These are phyloP conservation scores for Cantharellus cinnabarinus DNA, from an alignment of 768 basidiomycete genomes.

Conservation along the genomic window DNA sequence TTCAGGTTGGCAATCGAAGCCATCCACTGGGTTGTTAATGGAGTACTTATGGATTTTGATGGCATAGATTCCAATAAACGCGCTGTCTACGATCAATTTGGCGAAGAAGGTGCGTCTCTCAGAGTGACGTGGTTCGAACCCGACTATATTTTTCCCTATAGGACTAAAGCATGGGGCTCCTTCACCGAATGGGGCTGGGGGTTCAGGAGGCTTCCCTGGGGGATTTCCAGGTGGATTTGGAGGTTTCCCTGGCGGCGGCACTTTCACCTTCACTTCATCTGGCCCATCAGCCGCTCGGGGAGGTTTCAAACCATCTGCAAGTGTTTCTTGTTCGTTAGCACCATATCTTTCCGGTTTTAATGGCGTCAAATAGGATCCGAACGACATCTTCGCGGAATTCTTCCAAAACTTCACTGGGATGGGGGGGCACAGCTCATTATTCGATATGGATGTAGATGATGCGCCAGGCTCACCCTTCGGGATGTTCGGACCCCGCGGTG, in stretches of 20 bases:
- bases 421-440: background rate
- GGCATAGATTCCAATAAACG: conserved; percentile 54
- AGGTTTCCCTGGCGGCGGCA: conserved; percentile 20
- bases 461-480: conserved; percentile 25
- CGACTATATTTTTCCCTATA: background rate
- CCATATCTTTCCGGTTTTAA: conserved; percentile 16
- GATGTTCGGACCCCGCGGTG: conserved; percentile 8
- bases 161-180: background rate
- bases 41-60: background rate
- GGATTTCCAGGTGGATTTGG: conserved; percentile 20
- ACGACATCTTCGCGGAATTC: conserved; percentile 27
- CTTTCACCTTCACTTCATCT: conserved; percentile 36
- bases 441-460: conserved; percentile 16
- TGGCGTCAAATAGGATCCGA: conserved; percentile 25
- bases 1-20: conserved; percentile 15
- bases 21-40: background rate
- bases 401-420: conserved; percentile 27
- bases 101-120: conserved; percentile 49
- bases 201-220: conserved; percentile 20
- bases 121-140: background rate
- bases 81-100: conserved; percentile 76
- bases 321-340: conserved; percentile 29
- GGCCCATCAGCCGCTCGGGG: conserved; percentile 26
- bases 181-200: conserved; percentile 27
- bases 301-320: conserved; percentile 63